These are phyloP conservation scores for Klebsormidium nitens DNA, from an alignment of 139 green algal genomes.

Conservation along the genomic window DNA sequence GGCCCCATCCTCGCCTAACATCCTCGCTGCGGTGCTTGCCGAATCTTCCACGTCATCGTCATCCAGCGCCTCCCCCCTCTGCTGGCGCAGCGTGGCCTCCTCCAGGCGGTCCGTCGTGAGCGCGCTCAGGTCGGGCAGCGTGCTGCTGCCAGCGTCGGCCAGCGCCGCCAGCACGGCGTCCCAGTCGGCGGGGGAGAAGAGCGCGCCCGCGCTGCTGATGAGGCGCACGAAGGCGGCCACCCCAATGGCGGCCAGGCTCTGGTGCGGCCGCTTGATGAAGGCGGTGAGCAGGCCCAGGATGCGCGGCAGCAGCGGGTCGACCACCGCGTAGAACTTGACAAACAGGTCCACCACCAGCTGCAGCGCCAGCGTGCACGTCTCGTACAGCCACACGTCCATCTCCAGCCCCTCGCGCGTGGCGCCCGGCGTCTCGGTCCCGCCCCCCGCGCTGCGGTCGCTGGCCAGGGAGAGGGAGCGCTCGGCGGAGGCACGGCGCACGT, in stretches of 20 bases:
- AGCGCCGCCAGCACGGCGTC: slow-evolving; percentile 50
- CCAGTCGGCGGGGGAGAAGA: slow-evolving; percentile 57
- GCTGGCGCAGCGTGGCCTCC: too few species aligned
- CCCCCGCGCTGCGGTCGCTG: not conserved
- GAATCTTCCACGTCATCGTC: too few species aligned
- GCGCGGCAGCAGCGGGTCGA: slow-evolving; percentile 58
- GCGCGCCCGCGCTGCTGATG: slow-evolving; percentile 47
- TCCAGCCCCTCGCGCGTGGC: slow-evolving; percentile 12
- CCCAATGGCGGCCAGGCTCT: slow-evolving; percentile 82
- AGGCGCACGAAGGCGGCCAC: slow-evolving; percentile 78
- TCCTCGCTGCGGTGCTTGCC: too few species aligned
- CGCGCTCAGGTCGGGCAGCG: slow-evolving; percentile 45
- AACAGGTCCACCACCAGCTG: slow-evolving; percentile 93
- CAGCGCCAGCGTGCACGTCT: slow-evolving; percentile 93
- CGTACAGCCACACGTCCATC: slow-evolving; percentile 85
- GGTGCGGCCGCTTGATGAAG: slow-evolving; percentile 78
- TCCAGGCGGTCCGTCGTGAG: too few species aligned
- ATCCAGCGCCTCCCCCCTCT: too few species aligned
- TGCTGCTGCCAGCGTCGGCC: slow-evolving; percentile 46
- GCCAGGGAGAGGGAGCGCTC: too few species aligned
- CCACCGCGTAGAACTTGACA: slow-evolving; percentile 67
- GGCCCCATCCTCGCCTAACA: slow-evolving; percentile 2
- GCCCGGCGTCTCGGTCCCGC: not conserved
- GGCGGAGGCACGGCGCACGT: slow-evolving; percentile 66
- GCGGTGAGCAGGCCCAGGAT: slow-evolving; percentile 57